A percentile compares a stretch with the other conserved stretches of the same genome.
phyloP scores from a whole-genome alignment of 2,329 filamentous ascomycete species.

The Hymenoscyphus linearis region DNA sequence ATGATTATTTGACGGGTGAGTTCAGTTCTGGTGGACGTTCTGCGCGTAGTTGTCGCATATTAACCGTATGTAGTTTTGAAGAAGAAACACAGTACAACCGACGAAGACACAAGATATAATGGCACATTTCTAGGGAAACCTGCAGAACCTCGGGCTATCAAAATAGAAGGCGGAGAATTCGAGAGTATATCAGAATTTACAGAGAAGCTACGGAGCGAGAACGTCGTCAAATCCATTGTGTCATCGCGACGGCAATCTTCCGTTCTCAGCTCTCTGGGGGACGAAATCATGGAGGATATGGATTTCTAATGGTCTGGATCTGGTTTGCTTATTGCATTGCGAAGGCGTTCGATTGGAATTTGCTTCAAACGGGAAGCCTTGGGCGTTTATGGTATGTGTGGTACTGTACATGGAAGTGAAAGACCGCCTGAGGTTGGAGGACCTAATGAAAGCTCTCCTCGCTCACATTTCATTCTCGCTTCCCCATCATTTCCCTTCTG shows the following conservation, averaged over 20 bases:
- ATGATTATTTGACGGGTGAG: slow-evolving; percentile 64
- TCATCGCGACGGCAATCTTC: slow-evolving; percentile 29
- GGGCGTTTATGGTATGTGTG: slow-evolving; percentile 14
- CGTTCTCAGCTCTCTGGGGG: slow-evolving; percentile 30
- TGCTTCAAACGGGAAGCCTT: background rate
- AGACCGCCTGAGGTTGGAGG: slow-evolving; percentile 6
- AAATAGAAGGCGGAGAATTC: slow-evolving; percentile 71
- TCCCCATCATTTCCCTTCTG: background rate
- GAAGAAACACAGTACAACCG: slow-evolving; percentile 86
- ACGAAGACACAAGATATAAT: slow-evolving; percentile 79
- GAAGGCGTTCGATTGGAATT: slow-evolving; percentile 25
- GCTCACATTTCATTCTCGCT: background rate
- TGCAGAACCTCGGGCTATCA: slow-evolving; percentile 64
- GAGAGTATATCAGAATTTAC: slow-evolving; percentile 65
- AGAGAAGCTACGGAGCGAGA: slow-evolving; percentile 33
- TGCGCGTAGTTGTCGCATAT: background rate
- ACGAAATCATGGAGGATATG: slow-evolving; percentile 29
- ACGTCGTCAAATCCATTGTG: slow-evolving; percentile 10
- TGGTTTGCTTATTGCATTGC: slow-evolving; percentile 23
- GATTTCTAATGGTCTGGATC: slow-evolving; percentile 22
- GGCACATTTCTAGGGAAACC: slow-evolving; percentile 76
- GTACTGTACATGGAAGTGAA: slow-evolving; percentile 11
- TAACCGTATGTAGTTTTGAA: slow-evolving; percentile 59
- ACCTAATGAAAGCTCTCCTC: background rate
- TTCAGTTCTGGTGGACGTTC: background rate